Conservation (phyloP, 1,284 basidiomycete genomes). For the Laetiporus sulphureus region DNA sequence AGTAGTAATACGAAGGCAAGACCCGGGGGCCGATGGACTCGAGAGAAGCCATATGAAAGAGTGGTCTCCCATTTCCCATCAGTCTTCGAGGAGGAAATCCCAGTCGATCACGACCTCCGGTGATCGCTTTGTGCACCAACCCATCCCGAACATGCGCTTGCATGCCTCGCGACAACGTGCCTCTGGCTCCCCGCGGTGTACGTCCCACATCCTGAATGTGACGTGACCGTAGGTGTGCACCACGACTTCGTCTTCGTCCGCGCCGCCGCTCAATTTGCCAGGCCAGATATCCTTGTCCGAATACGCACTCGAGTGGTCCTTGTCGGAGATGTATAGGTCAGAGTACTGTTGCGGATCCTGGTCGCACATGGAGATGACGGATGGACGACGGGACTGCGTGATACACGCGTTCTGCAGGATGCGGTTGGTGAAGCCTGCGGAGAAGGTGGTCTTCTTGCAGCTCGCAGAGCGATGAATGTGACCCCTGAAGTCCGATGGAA, state of each 20-base stretch:
- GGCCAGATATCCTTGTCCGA: conserved; percentile 13
- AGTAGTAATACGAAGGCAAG: background rate
- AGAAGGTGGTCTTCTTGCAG: conserved; percentile 45
- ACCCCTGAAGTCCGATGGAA: conserved; percentile 72
- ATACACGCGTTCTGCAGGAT: conserved; percentile 55
- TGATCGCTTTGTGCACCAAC: conserved; percentile 41
- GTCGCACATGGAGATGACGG: conserved; percentile 20
- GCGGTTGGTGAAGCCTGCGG: conserved; percentile 65
- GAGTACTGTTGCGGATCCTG: conserved; percentile 19
- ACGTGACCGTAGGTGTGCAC: conserved; percentile 52
- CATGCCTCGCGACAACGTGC: conserved; percentile 50
- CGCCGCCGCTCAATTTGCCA: conserved; percentile 12
- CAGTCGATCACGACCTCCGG: conserved; percentile 57
- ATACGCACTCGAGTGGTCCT: conserved; percentile 3
- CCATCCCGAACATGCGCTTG: conserved; percentile 54
- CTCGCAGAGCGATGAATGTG: conserved; percentile 45
- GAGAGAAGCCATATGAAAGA: too few species aligned
- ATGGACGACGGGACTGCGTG: conserved; percentile 35
- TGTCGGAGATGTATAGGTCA: conserved; percentile 27
- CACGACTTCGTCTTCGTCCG: conserved; percentile 51
- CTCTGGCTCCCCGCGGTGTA: conserved; percentile 55
- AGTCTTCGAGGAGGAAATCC: conserved; percentile 74
- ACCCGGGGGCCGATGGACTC: too few species aligned
- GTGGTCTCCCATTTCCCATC: conserved; percentile 14
- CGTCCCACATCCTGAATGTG: conserved; percentile 74